Percentiles rank a stretch among this genome's conserved stretches.
Conservation (phyloP, 2,329 filamentous ascomycete species). For the Penicillium palitans region DNA sequence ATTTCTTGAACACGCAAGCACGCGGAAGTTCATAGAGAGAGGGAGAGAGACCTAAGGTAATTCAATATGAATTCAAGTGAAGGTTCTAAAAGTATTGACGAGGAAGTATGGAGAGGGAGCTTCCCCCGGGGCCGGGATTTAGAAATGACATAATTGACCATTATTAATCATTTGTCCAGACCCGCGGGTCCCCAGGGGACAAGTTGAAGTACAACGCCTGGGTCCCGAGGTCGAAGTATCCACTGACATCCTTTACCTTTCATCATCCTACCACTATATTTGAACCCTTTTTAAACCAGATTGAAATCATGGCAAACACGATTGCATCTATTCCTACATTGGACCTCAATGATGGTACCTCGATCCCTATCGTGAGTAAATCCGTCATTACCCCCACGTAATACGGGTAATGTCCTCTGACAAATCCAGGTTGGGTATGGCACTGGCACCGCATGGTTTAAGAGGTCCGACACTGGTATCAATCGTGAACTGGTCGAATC, state of each 20-base stretch:
- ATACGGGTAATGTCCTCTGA: slow-evolving; percentile 3
- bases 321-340: slow-evolving; percentile 42
- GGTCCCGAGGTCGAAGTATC: not conserved
- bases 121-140: not conserved
- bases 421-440: slow-evolving; percentile 57
- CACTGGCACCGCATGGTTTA: slow-evolving; percentile 66
- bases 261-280: not conserved
- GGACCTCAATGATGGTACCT: slow-evolving; percentile 58
- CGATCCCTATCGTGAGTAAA: slow-evolving; percentile 55
- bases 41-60: not conserved
- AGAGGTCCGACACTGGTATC: slow-evolving; percentile 49
- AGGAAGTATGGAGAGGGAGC: not conserved
- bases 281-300: no score
- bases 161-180: slow-evolving; percentile 19
- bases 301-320: slow-evolving; percentile 9
- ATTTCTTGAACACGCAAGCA: slow-evolving; percentile 8
- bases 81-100: not conserved
- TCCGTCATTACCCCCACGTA: not conserved
- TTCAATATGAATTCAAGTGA: not conserved
- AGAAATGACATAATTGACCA: slow-evolving; percentile 23
- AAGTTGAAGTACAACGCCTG: not conserved
- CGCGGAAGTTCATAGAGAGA: slow-evolving; percentile 8
- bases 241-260: not conserved
- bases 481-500: slow-evolving; percentile 57
- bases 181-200: not conserved